Evolutionary conservation across 192 early-diverging fungal genomes (phyloP).

Genomic region (Powellomyces hirtus): DNA sequence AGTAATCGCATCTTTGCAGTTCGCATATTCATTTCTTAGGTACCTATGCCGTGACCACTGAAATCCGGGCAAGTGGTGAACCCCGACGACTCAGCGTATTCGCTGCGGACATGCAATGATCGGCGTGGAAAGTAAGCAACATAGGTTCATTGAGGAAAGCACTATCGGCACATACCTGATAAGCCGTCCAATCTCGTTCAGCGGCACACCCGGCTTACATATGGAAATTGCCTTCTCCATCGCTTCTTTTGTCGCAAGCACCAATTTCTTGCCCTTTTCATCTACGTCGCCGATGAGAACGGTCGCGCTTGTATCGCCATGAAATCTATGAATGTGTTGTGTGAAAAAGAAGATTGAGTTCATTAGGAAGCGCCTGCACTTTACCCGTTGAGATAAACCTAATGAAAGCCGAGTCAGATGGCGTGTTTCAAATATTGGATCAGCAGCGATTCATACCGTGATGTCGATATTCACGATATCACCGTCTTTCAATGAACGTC

Average conservation of each 20-base stretch:
- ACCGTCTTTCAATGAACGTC: slow-evolving; percentile 58
- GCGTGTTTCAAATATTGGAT: not conserved
- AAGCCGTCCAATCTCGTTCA: slow-evolving; percentile 64
- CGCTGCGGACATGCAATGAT: slow-evolving; percentile 2
- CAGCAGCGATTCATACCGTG: slow-evolving; percentile 46
- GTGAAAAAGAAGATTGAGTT: too few species aligned
- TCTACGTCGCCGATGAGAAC: slow-evolving; percentile 67
- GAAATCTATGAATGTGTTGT: slow-evolving; percentile 43
- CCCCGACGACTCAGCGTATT: slow-evolving; percentile 46
- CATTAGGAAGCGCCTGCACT: not conserved
- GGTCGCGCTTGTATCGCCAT: slow-evolving; percentile 71
- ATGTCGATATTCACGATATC: slow-evolving; percentile 81
- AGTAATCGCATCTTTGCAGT: too few species aligned
- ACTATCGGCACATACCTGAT: slow-evolving; percentile 44
- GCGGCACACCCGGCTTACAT: slow-evolving; percentile 71
- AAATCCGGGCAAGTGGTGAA: slow-evolving; percentile 69
- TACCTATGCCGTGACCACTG: slow-evolving; percentile 86
- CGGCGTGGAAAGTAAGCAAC: too few species aligned
- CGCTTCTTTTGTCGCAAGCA: slow-evolving; percentile 55
- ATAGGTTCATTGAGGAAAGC: too few species aligned
- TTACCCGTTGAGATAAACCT: slow-evolving; percentile 58
- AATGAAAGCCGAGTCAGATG: not conserved
- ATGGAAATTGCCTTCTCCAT: slow-evolving; percentile 61
- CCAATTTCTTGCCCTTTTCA: slow-evolving; percentile 48
- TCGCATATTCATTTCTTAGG: not conserved